Evolutionary conservation across 495 filamentous ascomycete genomes (phyloP).

Genomic region (Talaromyces adpressus): DNA sequence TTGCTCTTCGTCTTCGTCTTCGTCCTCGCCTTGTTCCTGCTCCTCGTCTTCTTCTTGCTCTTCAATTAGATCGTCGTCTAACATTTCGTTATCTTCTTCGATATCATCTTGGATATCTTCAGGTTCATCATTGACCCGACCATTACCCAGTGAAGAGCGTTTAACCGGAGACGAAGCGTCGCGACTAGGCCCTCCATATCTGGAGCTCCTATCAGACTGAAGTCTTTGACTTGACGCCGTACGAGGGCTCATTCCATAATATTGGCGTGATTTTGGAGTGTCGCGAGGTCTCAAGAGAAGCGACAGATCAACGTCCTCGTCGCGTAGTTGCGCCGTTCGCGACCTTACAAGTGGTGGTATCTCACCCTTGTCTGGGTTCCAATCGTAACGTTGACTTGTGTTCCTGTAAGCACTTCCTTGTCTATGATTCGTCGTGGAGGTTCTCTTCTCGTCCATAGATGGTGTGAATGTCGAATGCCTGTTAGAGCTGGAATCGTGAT

Average conservation of each 20-base stretch:
- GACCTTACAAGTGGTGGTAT: slow-evolving; percentile 26
- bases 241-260: slow-evolving; percentile 32
- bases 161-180: slow-evolving; percentile 5
- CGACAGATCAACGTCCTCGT: slow-evolving; percentile 34
- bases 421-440: neutral
- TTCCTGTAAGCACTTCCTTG: slow-evolving; percentile 24
- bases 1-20: slow-evolving; percentile 8
- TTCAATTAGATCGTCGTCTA: neutral
- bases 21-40: slow-evolving; percentile 8
- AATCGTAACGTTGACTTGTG: neutral
- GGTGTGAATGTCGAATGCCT: neutral
- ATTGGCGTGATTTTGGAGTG: slow-evolving; percentile 35
- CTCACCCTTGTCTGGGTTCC: slow-evolving; percentile 17
- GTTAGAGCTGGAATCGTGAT: slow-evolving; percentile 12
- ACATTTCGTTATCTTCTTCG: slow-evolving; percentile 1
- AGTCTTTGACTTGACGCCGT: neutral
- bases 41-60: slow-evolving; percentile 5
- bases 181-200: neutral
- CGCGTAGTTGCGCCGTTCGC: slow-evolving; percentile 28
- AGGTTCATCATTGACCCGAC: neutral
- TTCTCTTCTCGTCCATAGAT: neutral
- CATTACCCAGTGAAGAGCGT: neutral
- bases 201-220: neutral
- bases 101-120: slow-evolving; percentile 7
- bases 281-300: slow-evolving; percentile 25